Percentiles rank a stretch among this genome's conserved stretches.
These are phyloP conservation scores for Cornus kousa DNA, from an alignment of 148 eudicot species.

Conservation along the genomic window DNA sequence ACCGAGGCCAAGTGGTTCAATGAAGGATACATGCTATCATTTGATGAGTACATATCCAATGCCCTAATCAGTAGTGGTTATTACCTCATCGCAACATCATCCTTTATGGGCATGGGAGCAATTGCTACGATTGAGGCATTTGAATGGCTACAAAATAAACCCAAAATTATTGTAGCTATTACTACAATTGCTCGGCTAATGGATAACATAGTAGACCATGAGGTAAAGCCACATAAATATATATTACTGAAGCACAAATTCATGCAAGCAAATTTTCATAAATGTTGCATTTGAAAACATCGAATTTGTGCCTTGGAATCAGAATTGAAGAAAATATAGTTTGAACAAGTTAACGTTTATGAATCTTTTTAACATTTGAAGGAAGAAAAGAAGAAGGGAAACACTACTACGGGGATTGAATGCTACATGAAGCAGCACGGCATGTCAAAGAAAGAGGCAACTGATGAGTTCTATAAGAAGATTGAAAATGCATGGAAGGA, in stretches of 20 bases:
- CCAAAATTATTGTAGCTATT: slow-evolving; percentile 9
- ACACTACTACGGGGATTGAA: no score
- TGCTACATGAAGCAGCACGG: no score
- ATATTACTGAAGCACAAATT: neutral
- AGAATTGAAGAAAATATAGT: no score
- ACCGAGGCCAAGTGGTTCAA: slow-evolving; percentile 25
- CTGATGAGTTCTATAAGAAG: no score
- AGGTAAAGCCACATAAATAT: slow-evolving; percentile 10
- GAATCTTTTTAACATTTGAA: no score
- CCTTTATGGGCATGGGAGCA: slow-evolving; percentile 21
- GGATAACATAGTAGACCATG: slow-evolving; percentile 23
- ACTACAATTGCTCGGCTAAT: slow-evolving; percentile 16
- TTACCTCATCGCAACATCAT: neutral
- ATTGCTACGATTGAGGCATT: slow-evolving; percentile 14
- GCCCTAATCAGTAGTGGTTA: neutral
- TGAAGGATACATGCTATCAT: slow-evolving; percentile 13
- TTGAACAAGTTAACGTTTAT: no score
- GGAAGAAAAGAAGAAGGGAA: no score
- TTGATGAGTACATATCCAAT: slow-evolving; percentile 22
- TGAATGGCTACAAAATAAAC: slow-evolving; percentile 17
- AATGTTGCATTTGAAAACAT: no score
- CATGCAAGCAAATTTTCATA: no score
- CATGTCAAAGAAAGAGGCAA: no score
- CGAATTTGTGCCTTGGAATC: no score
- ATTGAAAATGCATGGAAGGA: no score